Base-by-base conservation (phyloP, 2,329 filamentous ascomycete species). In the Nothophoma quercina region DNA sequence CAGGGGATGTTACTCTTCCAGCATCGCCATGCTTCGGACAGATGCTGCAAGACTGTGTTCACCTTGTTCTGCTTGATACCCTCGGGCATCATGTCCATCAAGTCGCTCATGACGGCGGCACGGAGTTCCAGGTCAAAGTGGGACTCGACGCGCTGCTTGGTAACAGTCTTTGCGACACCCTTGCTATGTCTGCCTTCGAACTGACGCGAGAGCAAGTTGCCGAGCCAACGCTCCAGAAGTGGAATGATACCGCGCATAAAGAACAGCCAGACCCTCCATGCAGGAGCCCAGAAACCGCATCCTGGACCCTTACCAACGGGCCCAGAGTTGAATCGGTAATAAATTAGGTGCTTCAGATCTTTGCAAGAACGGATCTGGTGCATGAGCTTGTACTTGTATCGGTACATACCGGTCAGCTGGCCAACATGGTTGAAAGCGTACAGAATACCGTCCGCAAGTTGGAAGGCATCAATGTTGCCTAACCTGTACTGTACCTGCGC, bases 51-150 rank as follows among this genome's bases (percentile, higher is more conserved):
- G 35, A 99, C 93, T 1, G 93, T 96, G 75, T 99, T 96, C 75
- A 99, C 92, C 79, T 99, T 99, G 80, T 95, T 99, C 74, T 99
- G 95, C 76, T 97, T 97, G 79, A 99, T 98, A 62, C 95, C 95
- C 73, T 99, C 96, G 0, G 95, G 95, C 95, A 99, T 99, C 96
- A 99, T 99, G 70, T 99, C 95, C 90, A 97, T 97, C 42, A 99
- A 81, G 77, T 99, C 95, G 35, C 93, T 92, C 93, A 99, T 99
- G 61, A 99, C 95, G 0, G 95, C 97, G 13, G 96, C 96, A 68
- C 95, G 91, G 42, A 99, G 86, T 77, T 99, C 95, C 50, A 99
- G 83, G 77, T 99, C 95, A 70, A 97, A 99, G 73, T 99, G 96
- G 19, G 95, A 98, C 72, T 99, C 95, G 5, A 99, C 95, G 78